Evolutionary conservation across 2,329 filamentous ascomycete species (phyloP), one percentile per base, ranked within the genome.

Genomic region (Fusarium metavorans): DNA sequence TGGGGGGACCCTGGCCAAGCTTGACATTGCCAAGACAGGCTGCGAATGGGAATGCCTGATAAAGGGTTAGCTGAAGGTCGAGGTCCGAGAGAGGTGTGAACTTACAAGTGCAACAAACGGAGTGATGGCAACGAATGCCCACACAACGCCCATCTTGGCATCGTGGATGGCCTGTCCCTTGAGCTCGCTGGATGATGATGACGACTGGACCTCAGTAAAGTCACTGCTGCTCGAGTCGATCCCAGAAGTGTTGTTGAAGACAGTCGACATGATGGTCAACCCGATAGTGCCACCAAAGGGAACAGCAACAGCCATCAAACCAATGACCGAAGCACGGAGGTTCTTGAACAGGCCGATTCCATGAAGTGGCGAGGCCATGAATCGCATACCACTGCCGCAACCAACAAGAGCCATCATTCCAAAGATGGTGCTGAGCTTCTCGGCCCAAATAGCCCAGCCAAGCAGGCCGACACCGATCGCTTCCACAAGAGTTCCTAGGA

Each of bases 351-450:
- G 87, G 0, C 89, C 92, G 1, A 92, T 86, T 0, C 88, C 90
- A 71, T 94, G 92, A 0, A 94, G 85, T 0, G 88, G 87, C 0
- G 86, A 86, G 7, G 90, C 90, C 88, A 93, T 93, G 77, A 92
- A 88, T n/a, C 91, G 86, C 14, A 92, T 80, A 0, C 91, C 92
- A 0, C 89, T 90, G 0, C 92, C 92, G 0, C 86, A 86, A 2
- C 92, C 92, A 0, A 90, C 86, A 2, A 94, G 80, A 0, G 87
- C 91, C 84, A 94, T 90, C 87, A 93, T 93, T 30, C 88, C 91
- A 73, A 90, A 92, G 25, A 93, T 87, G 9, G 89, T 80, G 0
- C 83, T 79, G 0, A 83, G 81, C 58, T 89, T 81, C 1, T 87
- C 85, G 1, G 80, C 82, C 6, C 86, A 86, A 18, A 92, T 83